Conservation (phyloP, 306 rosid genomes). For the Carpinus viminea region DNA sequence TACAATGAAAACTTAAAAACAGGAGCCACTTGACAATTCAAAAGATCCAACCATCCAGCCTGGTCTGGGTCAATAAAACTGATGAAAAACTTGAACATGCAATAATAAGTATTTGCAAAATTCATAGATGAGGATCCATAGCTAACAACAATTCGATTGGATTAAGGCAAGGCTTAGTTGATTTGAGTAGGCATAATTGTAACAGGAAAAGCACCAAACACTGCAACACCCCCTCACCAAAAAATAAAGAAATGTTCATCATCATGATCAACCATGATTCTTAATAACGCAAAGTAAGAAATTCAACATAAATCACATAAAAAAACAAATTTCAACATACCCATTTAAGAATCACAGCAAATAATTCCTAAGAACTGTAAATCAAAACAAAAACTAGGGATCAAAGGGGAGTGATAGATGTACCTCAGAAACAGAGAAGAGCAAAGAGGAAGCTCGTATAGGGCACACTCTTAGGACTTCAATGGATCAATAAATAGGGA, state of each 20-base stretch:
- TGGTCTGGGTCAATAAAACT: neutral
- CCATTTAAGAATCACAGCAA: slow-evolving; percentile 10
- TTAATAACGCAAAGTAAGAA: neutral
- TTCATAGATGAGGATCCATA: neutral
- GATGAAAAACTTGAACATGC: neutral
- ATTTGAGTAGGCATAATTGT: neutral
- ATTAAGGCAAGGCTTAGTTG: neutral
- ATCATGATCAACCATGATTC: neutral
- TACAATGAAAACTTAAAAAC: neutral
- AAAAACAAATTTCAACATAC: neutral
- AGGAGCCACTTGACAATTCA: neutral
- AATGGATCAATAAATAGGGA: neutral
- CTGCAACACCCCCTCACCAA: neutral
- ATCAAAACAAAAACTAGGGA: neutral
- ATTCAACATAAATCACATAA: neutral
- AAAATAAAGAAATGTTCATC: neutral
- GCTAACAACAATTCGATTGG: neutral
- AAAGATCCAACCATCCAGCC: neutral
- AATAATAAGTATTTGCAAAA: no score
- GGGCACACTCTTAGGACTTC: neutral
- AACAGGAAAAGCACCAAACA: neutral
- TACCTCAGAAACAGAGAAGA: slow-evolving; percentile 25
- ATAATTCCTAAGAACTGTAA: neutral
- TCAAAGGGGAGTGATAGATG: neutral
- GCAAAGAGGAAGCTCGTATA: neutral